Conservation (phyloP, 306 rosid genomes). For the Fragaria ananassa region DNA sequence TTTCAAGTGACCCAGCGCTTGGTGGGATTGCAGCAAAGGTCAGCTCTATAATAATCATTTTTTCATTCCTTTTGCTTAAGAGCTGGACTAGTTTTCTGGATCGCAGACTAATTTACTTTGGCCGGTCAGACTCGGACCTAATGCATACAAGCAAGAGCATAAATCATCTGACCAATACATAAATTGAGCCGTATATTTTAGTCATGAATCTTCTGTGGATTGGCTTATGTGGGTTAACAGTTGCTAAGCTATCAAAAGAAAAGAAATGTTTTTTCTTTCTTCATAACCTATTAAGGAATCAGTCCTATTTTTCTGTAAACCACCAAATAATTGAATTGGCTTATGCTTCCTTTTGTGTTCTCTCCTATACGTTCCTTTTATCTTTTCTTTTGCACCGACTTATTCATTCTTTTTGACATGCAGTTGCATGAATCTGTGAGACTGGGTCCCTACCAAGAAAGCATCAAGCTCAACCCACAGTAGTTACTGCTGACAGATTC, state of each 20-base stretch:
- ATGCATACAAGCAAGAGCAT: not conserved
- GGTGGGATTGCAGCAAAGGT: slow-evolving; percentile 65
- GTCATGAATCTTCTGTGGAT: not conserved
- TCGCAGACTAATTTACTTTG: not conserved
- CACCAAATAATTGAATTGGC: not conserved
- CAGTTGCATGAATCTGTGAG: slow-evolving; percentile 76
- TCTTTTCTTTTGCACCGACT: not conserved
- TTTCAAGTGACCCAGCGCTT: slow-evolving; percentile 50
- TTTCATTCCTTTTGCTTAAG: not conserved
- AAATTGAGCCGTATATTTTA: not conserved
- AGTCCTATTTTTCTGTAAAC: not conserved
- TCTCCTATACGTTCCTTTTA: not conserved
- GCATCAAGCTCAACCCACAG: slow-evolving; percentile 68
- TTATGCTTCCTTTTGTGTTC: not conserved
- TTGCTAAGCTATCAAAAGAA: not conserved
- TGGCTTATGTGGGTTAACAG: not conserved
- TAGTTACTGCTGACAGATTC: slow-evolving; percentile 81
- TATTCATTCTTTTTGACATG: slow-evolving; percentile 11
- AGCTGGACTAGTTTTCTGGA: not conserved
- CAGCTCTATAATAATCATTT: slow-evolving; percentile 11
- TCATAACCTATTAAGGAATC: not conserved
- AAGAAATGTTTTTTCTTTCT: not conserved
- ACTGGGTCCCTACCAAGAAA: slow-evolving; percentile 70
- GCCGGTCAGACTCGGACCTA: not conserved
- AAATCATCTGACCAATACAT: not conserved